Evolutionary conservation across 441 rosid genomes (phyloP), one percentile per base, ranked within the genome.

Genomic region (Francoa sonchifolia): DNA sequence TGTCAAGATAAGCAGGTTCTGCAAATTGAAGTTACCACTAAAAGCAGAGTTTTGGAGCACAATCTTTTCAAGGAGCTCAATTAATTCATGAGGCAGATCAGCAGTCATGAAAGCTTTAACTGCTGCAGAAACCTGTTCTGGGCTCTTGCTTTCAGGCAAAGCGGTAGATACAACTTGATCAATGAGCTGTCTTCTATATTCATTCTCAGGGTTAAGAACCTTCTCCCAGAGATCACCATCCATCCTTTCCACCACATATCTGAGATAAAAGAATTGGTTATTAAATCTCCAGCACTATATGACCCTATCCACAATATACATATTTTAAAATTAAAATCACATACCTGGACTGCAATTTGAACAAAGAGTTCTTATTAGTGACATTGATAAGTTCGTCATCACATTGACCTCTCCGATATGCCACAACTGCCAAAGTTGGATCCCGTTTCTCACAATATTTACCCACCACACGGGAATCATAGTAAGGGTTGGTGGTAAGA

Each of bases 101-200:
- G 99, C 96, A 39, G 96, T 83, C 99, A 90, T 90, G 67, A 90
- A 90, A 61, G 99, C 99, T 72, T 90, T 86, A 47, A 86, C 99
- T 54, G 99, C 88, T 19, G 95, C 99, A 54, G 99, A 86, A 53
- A 90, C 99, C 75, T 90, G 99, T 42, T 90, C 95, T 44, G 99
- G 96, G 54, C 96, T 90, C 78, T 86, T 87, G 81, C 95, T 90
- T 59, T 90, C 99, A 6, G 99, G 96, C 66, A 90, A 66, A 57
- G 99, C 96, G 51, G 99, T 90, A 30, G 99, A 90, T 26, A 83
- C 99, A 47, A 92, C 99, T 63, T 92, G 99, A 69, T 92, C 99
- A 30, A 92, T 92, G 39, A 92, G 89, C 57, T 87, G 99, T 52
- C 99, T 79, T 67, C 99, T 67, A 52, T 73, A 86, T 16, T 69